Evolutionary conservation across 768 basidiomycete genomes (phyloP).

Genomic region (Floccularia luteovirens): DNA sequence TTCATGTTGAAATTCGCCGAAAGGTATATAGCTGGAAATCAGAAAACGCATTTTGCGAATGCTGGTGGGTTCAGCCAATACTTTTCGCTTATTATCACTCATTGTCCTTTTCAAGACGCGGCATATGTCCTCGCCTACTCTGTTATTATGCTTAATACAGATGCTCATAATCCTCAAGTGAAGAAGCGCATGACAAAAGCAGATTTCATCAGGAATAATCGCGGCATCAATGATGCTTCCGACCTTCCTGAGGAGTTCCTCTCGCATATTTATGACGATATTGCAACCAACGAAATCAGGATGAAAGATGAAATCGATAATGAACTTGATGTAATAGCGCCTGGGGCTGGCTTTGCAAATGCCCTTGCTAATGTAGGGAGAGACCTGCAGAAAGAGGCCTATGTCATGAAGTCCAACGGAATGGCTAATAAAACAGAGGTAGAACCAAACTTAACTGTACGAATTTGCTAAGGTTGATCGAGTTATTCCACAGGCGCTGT

Average conservation of each 20-base stretch:
- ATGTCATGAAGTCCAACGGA: constrained; percentile 89
- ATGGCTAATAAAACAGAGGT: constrained; percentile 98
- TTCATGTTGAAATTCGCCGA: constrained; percentile 99
- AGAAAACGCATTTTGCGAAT: constrained; percentile 82
- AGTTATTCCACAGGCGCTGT: constrained; percentile 56
- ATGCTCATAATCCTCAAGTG: constrained; percentile 91
- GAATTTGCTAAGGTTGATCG: constrained; percentile 6
- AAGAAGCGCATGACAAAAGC: constrained; percentile 90
- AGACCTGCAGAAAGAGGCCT: constrained; percentile 94
- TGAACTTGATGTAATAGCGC: constrained; percentile 28
- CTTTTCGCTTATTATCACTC: neutral
- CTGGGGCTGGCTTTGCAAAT: constrained; percentile 69
- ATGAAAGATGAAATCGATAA: constrained; percentile 97
- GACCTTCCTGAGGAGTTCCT: constrained; percentile 87
- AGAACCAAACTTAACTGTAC: constrained; percentile 4
- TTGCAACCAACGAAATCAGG: constrained; percentile 85
- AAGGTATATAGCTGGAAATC: constrained; percentile 86
- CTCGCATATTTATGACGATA: constrained; percentile 80
- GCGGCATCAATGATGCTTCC: constrained; percentile 88
- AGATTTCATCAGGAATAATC: constrained; percentile 92
- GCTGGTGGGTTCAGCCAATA: constrained; percentile 56
- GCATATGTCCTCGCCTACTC: constrained; percentile 96
- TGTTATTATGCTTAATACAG: constrained; percentile 93
- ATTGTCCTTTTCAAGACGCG: constrained; percentile 45
- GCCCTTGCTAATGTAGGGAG: constrained; percentile 86